Base-by-base conservation (phyloP, 208 protist genomes). In the Trypanosoma cruzi region DNA sequence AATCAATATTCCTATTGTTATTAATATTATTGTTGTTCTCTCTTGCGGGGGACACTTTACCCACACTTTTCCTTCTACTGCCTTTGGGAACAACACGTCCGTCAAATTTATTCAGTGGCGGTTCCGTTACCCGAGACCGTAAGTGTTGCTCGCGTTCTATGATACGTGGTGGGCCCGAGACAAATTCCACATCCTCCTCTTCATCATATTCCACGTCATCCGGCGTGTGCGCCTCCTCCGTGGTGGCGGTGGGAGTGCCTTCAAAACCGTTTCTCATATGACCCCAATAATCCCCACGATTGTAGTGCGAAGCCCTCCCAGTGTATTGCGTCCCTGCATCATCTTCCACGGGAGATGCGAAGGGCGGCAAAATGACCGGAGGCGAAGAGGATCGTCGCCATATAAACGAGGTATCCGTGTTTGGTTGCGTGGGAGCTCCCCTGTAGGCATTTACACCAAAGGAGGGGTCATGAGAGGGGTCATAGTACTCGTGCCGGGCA, bases 111-210 rank as follows among this genome's bases (percentile, higher is more conserved):
- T 0, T 37, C 44, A 14, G 56, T 24, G 56, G 10, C 2, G 61
- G 40, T 28, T 65, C 59, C 22, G n/a, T 56, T 8, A 60, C 46
- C 8, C 61, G 58, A 13, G 22, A 53, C 24, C 90, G 82, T 7
- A 85, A 77, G 64, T 93, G 86, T 78, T 93, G 90, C 73, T 92
- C 88, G 22, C 85, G 87, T 72, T 96, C 90, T 49, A 96, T 93
- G 44, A 96, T 93, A 54, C 85, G 87, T 53, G 90, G 90, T 22
- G 85, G 82, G 20, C 64, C 82, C 36, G 70, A 66, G 10, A 56
- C 61, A 56, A 85, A 75, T 24, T 49, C 31, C n/a, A 69, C 53
- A 20, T 66, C 62, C 24, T 56, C 44, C 34, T 70, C 55, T 18
- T 68, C 59, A 20, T 72, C 74, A 55, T 71, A 68, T 16, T 81